Percentiles rank a stretch among this genome's conserved stretches.
Conservation (phyloP, 2,329 filamentous ascomycete genomes). For the Fusarium sp. region DNA sequence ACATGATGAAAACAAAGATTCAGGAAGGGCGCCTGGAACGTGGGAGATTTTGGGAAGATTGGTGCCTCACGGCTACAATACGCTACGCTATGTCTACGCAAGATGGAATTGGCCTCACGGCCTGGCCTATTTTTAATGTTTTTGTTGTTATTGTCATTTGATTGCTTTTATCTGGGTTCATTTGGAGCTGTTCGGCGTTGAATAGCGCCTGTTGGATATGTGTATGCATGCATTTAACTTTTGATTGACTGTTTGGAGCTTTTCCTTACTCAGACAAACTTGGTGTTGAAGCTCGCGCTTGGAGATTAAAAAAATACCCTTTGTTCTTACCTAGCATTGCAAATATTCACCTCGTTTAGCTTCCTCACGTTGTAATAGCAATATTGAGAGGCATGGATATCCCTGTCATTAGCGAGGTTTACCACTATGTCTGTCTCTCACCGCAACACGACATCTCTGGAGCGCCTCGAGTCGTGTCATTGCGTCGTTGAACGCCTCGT, state of each 20-base stretch:
- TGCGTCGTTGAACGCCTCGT: constrained; percentile 29
- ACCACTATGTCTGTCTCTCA: constrained; percentile 18
- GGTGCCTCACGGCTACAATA: constrained; percentile 49
- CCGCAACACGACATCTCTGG: constrained; percentile 18
- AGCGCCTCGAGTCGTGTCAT: constrained; percentile 14
- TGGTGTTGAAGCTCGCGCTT: constrained; percentile 41
- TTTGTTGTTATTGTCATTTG: constrained; percentile 26
- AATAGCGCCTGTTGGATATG: constrained; percentile 25
- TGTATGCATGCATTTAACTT: constrained; percentile 21
- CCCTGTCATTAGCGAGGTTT: constrained; percentile 15
- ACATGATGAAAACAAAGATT: constrained; percentile 37
- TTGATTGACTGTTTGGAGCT: constrained; percentile 10
- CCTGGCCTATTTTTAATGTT: constrained; percentile 47
- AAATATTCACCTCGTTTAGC: constrained; percentile 33
- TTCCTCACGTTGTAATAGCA: constrained; percentile 23
- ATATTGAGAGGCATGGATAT: constrained; percentile 18
- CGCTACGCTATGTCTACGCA: constrained; percentile 42
- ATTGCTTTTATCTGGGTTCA: constrained; percentile 17
- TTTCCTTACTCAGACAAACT: constrained; percentile 28
- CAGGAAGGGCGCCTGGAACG: constrained; percentile 39
- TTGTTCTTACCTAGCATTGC: constrained; percentile 35
- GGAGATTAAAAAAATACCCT: constrained; percentile 43
- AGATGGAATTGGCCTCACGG: constrained; percentile 51
- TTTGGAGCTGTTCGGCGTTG: constrained; percentile 45
- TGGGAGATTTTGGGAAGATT: constrained; percentile 47